Percentiles rank a stretch among this genome's conserved stretches.
phyloP scores from a whole-genome alignment of 495 filamentous ascomycete species.

The Cercophora samala region DNA sequence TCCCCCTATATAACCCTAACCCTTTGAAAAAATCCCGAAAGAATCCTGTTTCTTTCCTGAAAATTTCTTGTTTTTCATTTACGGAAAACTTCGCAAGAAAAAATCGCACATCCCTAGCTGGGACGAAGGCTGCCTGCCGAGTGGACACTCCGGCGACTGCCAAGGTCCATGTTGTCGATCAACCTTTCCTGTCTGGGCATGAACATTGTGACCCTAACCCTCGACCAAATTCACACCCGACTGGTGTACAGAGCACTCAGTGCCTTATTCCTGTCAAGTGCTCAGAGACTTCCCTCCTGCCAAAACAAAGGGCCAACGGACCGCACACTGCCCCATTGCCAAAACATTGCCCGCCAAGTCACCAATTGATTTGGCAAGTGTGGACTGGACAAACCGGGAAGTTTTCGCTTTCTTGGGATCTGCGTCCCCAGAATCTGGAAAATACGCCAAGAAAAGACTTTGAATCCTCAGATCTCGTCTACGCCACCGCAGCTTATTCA shows the following conservation, averaged over 20 bases:
- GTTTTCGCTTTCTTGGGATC: background rate
- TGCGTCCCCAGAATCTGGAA: background rate
- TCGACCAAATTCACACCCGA: no score
- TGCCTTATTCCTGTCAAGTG: no score
- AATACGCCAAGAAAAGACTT: background rate
- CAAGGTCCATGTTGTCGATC: background rate
- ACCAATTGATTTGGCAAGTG: background rate
- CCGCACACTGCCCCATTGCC: background rate
- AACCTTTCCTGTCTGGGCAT: background rate
- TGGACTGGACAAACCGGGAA: background rate
- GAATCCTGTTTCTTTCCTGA: no score
- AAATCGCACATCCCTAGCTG: no score
- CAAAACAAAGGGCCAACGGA: no score
- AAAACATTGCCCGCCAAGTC: background rate
- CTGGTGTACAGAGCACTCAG: no score
- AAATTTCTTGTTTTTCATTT: no score
- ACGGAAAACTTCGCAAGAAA: no score
- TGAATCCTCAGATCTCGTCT: background rate
- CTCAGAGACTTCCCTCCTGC: background rate
- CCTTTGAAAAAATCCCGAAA: no score
- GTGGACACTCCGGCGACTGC: background rate
- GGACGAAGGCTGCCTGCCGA: conserved; percentile 4
- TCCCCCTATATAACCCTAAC: no score
- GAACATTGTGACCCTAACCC: background rate
- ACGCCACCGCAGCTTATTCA: background rate